phyloP scores from a whole-genome alignment of 768 basidiomycete species.

The Cantharellus anzutake region DNA sequence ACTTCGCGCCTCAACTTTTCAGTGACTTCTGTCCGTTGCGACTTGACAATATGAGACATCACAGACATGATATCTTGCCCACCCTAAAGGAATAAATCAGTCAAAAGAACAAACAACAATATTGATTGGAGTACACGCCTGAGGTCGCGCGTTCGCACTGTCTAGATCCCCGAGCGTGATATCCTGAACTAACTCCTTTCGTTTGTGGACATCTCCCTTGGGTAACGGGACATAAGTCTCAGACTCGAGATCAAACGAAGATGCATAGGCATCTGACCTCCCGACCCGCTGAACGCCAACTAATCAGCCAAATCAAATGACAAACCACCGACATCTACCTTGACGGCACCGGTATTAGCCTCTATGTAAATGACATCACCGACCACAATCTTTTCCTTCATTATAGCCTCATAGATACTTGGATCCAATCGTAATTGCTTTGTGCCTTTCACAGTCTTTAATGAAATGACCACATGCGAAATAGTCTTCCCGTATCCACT shows the following conservation, averaged over 20 bases:
- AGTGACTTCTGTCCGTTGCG: constrained; percentile 86
- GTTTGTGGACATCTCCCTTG: constrained; percentile 91
- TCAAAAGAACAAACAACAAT: background rate
- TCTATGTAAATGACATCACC: constrained; percentile 97
- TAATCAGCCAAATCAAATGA: background rate
- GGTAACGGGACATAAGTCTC: constrained; percentile 97
- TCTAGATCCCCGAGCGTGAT: constrained; percentile 91
- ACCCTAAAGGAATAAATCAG: constrained; percentile 20
- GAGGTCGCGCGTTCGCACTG: constrained; percentile 88
- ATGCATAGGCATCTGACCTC: constrained; percentile 91
- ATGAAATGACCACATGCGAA: constrained; percentile 89
- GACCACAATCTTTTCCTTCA: constrained; percentile 91
- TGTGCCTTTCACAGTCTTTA: constrained; percentile 86
- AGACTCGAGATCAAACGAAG: constrained; percentile 92
- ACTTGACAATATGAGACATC: constrained; percentile 80
- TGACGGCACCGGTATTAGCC: constrained; percentile 83
- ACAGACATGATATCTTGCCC: constrained; percentile 99
- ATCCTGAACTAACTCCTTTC: constrained; percentile 88
- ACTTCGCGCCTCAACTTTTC: constrained; percentile 92
- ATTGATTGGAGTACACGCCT: constrained; percentile 20
- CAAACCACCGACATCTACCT: constrained; percentile 27
- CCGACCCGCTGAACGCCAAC: constrained; percentile 58
- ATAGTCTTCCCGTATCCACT: constrained; percentile 98
- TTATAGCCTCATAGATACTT: constrained; percentile 87
- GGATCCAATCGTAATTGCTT: constrained; percentile 92